phyloP scores from a whole-genome alignment of 1,284 basidiomycete species.

The Cryptococcus depauperatus region DNA sequence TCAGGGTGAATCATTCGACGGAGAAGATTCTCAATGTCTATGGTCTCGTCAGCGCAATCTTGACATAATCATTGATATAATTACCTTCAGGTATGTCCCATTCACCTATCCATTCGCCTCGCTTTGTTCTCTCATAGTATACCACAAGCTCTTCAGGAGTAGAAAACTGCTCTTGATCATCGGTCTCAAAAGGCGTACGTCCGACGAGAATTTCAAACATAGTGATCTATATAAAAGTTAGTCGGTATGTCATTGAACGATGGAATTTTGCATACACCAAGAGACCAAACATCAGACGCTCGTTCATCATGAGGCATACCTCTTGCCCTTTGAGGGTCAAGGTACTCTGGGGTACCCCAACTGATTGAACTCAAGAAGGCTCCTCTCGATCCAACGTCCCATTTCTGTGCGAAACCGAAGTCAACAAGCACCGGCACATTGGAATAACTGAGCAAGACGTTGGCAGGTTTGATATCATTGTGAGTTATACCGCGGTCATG shows the following conservation, averaged over 20 bases:
- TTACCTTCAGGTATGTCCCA: constrained; percentile 60
- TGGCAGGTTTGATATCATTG: constrained; percentile 94
- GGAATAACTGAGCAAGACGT: constrained; percentile 67
- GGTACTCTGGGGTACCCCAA: constrained; percentile 89
- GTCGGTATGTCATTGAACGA: background rate
- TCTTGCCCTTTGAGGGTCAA: constrained; percentile 77
- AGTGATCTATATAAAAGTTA: constrained; percentile 50
- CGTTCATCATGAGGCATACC: constrained; percentile 83
- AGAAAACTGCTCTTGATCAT: constrained; percentile 72
- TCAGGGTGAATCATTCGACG: constrained; percentile 39
- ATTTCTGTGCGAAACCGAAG: constrained; percentile 84
- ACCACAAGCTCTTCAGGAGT: constrained; percentile 69
- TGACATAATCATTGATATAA: constrained; percentile 7
- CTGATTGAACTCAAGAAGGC: constrained; percentile 74
- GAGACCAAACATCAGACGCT: constrained; percentile 84
- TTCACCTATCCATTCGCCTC: constrained; percentile 70
- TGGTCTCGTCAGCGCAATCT: too few species aligned
- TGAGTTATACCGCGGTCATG: constrained; percentile 81
- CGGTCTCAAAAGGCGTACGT: constrained; percentile 80
- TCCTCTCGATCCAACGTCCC: constrained; percentile 39
- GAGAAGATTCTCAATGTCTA: constrained; percentile 33
- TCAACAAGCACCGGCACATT: constrained; percentile 77
- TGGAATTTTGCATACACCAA: constrained; percentile 52
- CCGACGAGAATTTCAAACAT: constrained; percentile 87
- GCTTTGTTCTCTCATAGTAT: constrained; percentile 72